Conservation (phyloP, 1,284 basidiomycete genomes). For the Exobasidium rhododendri region DNA sequence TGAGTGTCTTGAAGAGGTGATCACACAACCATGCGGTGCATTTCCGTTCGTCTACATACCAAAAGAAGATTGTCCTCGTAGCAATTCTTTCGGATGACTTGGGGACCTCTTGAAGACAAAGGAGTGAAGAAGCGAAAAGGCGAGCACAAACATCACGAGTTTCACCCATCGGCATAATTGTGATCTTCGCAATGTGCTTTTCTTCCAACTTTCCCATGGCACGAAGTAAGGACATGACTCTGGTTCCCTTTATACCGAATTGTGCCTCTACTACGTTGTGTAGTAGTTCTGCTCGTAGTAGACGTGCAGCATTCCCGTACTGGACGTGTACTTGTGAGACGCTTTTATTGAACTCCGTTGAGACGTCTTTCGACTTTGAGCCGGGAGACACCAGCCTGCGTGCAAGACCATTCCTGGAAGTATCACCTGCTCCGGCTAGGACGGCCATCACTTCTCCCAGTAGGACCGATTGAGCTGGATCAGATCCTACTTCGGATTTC, state of each 20-base stretch:
- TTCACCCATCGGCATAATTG: slow-evolving; percentile 85
- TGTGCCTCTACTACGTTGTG: slow-evolving; percentile 77
- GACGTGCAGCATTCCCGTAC: slow-evolving; percentile 71
- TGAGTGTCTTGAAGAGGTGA: slow-evolving; percentile 45
- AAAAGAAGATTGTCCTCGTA: slow-evolving; percentile 50
- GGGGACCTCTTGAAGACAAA: slow-evolving; percentile 51
- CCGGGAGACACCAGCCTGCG: not conserved
- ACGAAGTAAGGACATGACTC: slow-evolving; percentile 76
- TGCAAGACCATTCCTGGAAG: not conserved
- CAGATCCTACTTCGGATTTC: slow-evolving; percentile 8
- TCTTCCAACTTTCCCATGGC: slow-evolving; percentile 94
- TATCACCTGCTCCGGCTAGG: not conserved
- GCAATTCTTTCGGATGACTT: slow-evolving; percentile 47
- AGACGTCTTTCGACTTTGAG: not conserved
- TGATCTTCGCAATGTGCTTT: slow-evolving; percentile 86
- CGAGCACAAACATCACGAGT: slow-evolving; percentile 75
- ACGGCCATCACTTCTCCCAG: slow-evolving; percentile 6
- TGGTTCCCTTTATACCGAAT: slow-evolving; percentile 78
- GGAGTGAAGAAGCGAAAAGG: slow-evolving; percentile 58
- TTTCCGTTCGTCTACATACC: slow-evolving; percentile 48
- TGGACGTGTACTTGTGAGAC: slow-evolving; percentile 64
- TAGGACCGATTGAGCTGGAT: not conserved
- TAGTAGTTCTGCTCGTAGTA: slow-evolving; percentile 70
- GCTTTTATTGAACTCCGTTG: not conserved
- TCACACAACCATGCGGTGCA: slow-evolving; percentile 48